Conservation (phyloP, 176 grass and related monocot genomes). For the Paspalum vaginatum region DNA sequence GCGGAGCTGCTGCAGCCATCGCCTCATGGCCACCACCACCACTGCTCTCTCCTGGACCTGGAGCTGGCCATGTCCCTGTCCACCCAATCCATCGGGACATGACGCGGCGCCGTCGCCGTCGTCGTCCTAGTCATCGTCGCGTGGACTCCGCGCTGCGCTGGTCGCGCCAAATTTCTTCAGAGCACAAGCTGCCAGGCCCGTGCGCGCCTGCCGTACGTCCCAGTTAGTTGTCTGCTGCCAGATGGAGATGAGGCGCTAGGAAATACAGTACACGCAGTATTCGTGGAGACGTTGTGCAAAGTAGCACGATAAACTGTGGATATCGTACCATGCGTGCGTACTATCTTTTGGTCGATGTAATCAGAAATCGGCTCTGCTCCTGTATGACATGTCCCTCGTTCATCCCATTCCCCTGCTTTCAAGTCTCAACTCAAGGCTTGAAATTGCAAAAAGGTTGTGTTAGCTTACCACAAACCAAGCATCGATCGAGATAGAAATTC, state of each 20-base stretch:
- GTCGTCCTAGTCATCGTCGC: neutral
- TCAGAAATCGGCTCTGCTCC: constrained; percentile 29
- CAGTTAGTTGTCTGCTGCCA: constrained; percentile 4
- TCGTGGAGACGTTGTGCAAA: constrained; percentile 28
- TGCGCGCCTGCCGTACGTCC: neutral
- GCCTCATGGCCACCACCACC: constrained; percentile 5
- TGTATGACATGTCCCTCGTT: constrained; percentile 8
- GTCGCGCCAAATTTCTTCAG: constrained; percentile 7
- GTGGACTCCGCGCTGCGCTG: neutral
- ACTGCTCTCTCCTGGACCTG: constrained; percentile 48
- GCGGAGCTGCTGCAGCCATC: constrained; percentile 37
- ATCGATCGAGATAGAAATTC: too few species aligned
- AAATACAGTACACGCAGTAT: neutral
- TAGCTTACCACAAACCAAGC: neutral
- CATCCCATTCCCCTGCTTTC: neutral
- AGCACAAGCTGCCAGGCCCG: neutral
- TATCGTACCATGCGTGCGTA: constrained; percentile 30
- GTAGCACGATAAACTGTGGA: constrained; percentile 36
- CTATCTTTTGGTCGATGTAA: constrained; percentile 33
- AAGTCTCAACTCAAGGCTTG: neutral
- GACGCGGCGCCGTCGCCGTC: neutral
- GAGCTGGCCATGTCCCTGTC: constrained; percentile 56
- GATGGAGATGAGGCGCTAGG: constrained; percentile 34
- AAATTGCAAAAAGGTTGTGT: neutral
- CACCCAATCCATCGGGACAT: constrained; percentile 46